phyloP scores from a whole-genome alignment of 768 basidiomycete genomes.

The Psilocybe azurescens region DNA sequence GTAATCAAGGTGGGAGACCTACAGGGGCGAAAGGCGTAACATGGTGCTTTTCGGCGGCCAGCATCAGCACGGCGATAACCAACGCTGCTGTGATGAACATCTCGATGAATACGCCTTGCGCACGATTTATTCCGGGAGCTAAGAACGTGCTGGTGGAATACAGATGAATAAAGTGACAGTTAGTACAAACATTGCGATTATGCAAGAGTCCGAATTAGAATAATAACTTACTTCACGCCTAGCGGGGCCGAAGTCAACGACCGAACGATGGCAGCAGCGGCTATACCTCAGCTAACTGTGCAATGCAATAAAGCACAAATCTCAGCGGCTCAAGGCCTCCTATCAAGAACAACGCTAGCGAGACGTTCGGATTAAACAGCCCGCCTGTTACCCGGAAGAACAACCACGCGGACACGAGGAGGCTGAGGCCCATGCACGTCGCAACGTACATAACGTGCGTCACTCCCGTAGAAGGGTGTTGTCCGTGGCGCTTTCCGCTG shows the following conservation, averaged over 20 bases:
- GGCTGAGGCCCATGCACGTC: slow-evolving; percentile 62
- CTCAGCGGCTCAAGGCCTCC: slow-evolving; percentile 60
- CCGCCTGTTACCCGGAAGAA: slow-evolving; percentile 70
- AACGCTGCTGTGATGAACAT: slow-evolving; percentile 70
- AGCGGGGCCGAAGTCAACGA: slow-evolving; percentile 60
- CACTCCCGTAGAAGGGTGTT: slow-evolving; percentile 34
- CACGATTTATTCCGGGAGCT: slow-evolving; percentile 48
- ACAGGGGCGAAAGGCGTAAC: slow-evolving; percentile 75
- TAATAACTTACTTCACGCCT: slow-evolving; percentile 51
- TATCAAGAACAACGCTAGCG: slow-evolving; percentile 60
- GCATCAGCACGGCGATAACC: slow-evolving; percentile 70
- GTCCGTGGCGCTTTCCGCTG: slow-evolving; percentile 34
- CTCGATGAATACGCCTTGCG: slow-evolving; percentile 73
- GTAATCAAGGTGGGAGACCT: slow-evolving; percentile 13
- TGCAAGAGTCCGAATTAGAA: slow-evolving; percentile 6
- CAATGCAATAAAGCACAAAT: slow-evolving; percentile 62
- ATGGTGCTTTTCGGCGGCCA: slow-evolving; percentile 73
- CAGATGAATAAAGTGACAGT: neutral
- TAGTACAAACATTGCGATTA: too few species aligned
- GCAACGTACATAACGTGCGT: slow-evolving; percentile 61
- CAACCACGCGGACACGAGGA: slow-evolving; percentile 69
- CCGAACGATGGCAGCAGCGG: slow-evolving; percentile 58
- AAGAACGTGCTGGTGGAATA: slow-evolving; percentile 48
- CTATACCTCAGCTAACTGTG: slow-evolving; percentile 64
- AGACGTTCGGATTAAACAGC: slow-evolving; percentile 70